These are phyloP conservation scores for Trametes gibbosa DNA, from an alignment of 768 basidiomycete genomes.

Conservation along the genomic window DNA sequence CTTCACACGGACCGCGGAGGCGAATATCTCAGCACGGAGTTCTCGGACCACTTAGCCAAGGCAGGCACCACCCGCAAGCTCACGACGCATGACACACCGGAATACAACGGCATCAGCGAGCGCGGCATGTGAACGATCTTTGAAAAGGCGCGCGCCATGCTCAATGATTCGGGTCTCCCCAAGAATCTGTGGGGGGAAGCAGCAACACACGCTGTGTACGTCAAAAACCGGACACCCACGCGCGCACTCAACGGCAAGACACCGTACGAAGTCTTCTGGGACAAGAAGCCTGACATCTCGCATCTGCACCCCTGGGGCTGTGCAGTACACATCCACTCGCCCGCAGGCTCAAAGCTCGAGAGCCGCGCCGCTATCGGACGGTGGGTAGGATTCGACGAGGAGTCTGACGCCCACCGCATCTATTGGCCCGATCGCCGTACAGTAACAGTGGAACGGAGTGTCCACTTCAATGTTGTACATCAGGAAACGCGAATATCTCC, in stretches of 20 bases:
- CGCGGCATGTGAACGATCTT: slow-evolving; percentile 28
- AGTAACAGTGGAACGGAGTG: slow-evolving; percentile 29
- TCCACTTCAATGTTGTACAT: slow-evolving; percentile 16
- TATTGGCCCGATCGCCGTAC: slow-evolving; percentile 33
- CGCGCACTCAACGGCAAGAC: slow-evolving; percentile 18
- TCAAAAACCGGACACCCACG: slow-evolving; percentile 22
- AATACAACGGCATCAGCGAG: slow-evolving; percentile 43
- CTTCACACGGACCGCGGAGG: slow-evolving; percentile 43
- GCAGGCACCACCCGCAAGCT: slow-evolving; percentile 39
- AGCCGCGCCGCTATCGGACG: neutral
- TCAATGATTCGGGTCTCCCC: slow-evolving; percentile 21
- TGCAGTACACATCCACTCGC: slow-evolving; percentile 3
- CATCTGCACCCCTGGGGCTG: slow-evolving; percentile 18
- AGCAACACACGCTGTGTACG: slow-evolving; percentile 20
- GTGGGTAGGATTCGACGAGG: slow-evolving; percentile 15
- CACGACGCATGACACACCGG: slow-evolving; percentile 39
- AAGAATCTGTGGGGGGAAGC: slow-evolving; percentile 33
- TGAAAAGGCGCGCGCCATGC: slow-evolving; percentile 28
- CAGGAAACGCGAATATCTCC: too few species aligned
- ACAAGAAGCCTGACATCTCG: slow-evolving; percentile 14
- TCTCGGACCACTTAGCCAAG: slow-evolving; percentile 30
- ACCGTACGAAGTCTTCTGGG: slow-evolving; percentile 20
- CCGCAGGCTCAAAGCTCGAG: slow-evolving; percentile 2
- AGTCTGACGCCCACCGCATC: slow-evolving; percentile 30
- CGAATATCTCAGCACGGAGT: slow-evolving; percentile 25